Evolutionary conservation across 805 yeast genomes (phyloP), one percentile per base, ranked within the genome.

Genomic region (Lachancea waltii): DNA sequence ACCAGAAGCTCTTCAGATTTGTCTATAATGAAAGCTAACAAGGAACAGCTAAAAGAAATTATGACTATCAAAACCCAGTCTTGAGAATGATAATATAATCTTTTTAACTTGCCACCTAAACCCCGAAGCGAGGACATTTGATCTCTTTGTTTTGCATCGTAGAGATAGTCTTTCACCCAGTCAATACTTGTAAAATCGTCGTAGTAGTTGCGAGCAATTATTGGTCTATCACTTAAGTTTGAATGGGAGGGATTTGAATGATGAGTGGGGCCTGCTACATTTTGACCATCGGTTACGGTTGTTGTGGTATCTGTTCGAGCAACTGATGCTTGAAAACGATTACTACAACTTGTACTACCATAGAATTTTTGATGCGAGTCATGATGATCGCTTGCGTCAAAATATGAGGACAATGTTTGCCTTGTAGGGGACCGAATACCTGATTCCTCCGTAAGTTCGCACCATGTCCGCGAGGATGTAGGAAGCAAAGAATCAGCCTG

Each of bases 111-210:
- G 35, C 60, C 67, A 15, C 57, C 49, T 9, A 62, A 13, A 3
- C 70, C 70, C 3, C 48, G 51, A 16, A 54, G 43, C 56, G 54
- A 44, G 59, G 69, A 43, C 64, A 37, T 22, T 4, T 31, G 7
- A 14, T 37, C 32, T n/a, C 36, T 25, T 20, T 24, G 73, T 67
- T 36, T 26, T 5, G 32, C 36, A 17, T 70, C 70, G 38, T 60
- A 58, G 21, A 73, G 58, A 25, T 66, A 64, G 22, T 75, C 77
- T 21, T 66, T 64, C 2, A 72, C 69, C 80, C 81, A 75, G 54
- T 75, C 81, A 13, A 75, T 71, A 14, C 79, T 73, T 16, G 81
- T 75, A 55, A 74, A 75, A 53, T 75, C 79, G 50, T 75, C 77
- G 51, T 75, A 75, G 58, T 62, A 72, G 45, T 62, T 64, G 18